Conservation (phyloP, 2,329 filamentous ascomycete genomes). For the Fusarium annulatum region DNA sequence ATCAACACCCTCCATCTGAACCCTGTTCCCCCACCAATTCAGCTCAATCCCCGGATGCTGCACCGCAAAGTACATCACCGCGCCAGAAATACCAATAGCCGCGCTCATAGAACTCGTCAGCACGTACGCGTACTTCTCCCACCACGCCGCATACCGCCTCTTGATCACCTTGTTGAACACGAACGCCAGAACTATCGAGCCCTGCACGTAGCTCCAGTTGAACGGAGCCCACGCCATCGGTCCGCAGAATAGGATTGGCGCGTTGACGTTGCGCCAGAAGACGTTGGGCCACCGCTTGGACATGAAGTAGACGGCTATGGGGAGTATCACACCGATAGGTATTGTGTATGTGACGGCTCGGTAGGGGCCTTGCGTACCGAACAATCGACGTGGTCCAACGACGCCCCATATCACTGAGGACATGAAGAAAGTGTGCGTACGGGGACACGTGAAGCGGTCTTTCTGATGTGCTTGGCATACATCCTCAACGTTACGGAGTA, state of each 20-base stretch:
- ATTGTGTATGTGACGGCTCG: conserved; percentile 33
- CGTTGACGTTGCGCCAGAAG: conserved; percentile 39
- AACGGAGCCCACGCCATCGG: conserved; percentile 43
- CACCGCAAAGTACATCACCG: conserved; percentile 44
- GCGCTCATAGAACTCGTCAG: conserved; percentile 43
- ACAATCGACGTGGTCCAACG: conserved; percentile 74
- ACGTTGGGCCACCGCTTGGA: conserved; percentile 36
- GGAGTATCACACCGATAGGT: conserved; percentile 32
- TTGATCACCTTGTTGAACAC: conserved; percentile 46
- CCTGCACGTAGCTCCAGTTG: conserved; percentile 45
- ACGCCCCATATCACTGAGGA: conserved; percentile 74
- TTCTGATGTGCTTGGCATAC: conserved; percentile 65
- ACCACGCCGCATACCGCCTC: conserved; percentile 39
- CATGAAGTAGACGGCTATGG: conserved; percentile 29
- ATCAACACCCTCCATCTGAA: conserved; percentile 39
- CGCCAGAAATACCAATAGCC: conserved; percentile 43
- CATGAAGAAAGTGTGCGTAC: conserved; percentile 66
- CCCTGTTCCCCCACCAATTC: conserved; percentile 42
- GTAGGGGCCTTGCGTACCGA: conserved; percentile 48
- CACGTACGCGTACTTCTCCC: conserved; percentile 46
- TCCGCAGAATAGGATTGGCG: conserved; percentile 40
- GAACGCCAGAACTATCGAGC: conserved; percentile 33
- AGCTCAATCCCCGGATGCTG: conserved; percentile 32
- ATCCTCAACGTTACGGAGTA: conserved; percentile 64
- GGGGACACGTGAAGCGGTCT: conserved; percentile 63